These are phyloP conservation scores for Liriodendron chinense DNA, from an alignment of 164 flowering plant genomes.

Conservation along the genomic window DNA sequence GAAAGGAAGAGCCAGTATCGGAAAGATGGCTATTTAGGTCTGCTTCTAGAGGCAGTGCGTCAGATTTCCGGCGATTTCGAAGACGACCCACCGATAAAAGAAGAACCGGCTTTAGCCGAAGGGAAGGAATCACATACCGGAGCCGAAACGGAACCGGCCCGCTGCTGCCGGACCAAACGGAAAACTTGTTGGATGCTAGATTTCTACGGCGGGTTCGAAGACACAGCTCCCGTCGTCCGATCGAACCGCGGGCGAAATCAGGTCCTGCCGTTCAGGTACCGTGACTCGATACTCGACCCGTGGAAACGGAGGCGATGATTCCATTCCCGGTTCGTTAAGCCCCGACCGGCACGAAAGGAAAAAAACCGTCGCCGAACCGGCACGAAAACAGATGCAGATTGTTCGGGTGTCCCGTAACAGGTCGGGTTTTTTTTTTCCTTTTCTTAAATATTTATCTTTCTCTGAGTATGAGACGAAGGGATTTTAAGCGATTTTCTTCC, in stretches of 20 bases:
- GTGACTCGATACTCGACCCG: slow-evolving; percentile 56
- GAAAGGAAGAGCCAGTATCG: background rate
- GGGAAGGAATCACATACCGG: too few species aligned
- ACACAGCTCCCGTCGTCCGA: slow-evolving; percentile 40
- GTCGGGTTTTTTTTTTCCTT: background rate
- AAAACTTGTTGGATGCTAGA: slow-evolving; percentile 14
- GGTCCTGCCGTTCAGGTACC: slow-evolving; percentile 41
- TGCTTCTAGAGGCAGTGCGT: slow-evolving; percentile 46
- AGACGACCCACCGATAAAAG: background rate
- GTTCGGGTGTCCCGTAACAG: too few species aligned
- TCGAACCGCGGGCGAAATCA: slow-evolving; percentile 53
- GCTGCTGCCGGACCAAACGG: slow-evolving; percentile 2
- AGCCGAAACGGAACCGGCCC: background rate
- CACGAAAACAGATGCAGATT: background rate
- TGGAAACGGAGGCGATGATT: slow-evolving; percentile 20
- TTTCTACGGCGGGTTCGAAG: slow-evolving; percentile 29
- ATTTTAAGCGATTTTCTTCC: background rate
- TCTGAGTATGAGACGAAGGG: background rate
- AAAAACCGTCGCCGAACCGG: background rate
- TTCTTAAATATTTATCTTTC: background rate
- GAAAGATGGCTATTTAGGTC: slow-evolving; percentile 24
- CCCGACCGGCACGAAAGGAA: too few species aligned
- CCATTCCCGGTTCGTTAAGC: background rate
- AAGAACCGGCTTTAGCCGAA: background rate
- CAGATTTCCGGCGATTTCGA: slow-evolving; percentile 31